Conservation (phyloP, 2,329 filamentous ascomycete species). For the Aspergillus piperis region DNA sequence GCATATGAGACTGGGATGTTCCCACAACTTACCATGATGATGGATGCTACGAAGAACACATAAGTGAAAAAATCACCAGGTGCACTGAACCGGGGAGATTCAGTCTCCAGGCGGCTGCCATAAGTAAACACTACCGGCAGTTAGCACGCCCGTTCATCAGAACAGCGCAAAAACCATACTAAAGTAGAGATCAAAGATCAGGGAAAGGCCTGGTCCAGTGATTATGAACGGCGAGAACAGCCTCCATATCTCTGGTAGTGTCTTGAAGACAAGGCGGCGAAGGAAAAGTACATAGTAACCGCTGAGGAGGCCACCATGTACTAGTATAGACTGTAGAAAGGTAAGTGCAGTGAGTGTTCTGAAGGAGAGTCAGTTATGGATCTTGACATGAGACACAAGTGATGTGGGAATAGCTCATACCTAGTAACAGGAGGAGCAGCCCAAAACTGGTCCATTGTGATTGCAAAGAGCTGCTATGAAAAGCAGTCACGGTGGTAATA, state of each 20-base stretch:
- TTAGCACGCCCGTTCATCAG: slow-evolving; percentile 33
- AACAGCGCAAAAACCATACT: slow-evolving; percentile 45
- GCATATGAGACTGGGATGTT: slow-evolving; percentile 22
- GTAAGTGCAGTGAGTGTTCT: slow-evolving; percentile 70
- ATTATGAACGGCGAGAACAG: slow-evolving; percentile 60
- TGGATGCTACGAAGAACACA: slow-evolving; percentile 67
- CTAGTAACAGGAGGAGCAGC: slow-evolving; percentile 66
- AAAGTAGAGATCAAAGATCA: slow-evolving; percentile 75
- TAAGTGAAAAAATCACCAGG: slow-evolving; percentile 83
- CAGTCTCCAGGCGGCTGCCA: slow-evolving; percentile 70
- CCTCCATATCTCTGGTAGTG: slow-evolving; percentile 63
- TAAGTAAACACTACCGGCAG: slow-evolving; percentile 68
- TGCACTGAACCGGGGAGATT: slow-evolving; percentile 69
- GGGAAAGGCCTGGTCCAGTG: slow-evolving; percentile 56
- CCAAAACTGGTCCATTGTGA: slow-evolving; percentile 63
- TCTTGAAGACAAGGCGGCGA: slow-evolving; percentile 54
- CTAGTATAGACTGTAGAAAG: slow-evolving; percentile 62
- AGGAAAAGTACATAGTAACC: slow-evolving; percentile 57
- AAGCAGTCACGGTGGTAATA: background rate
- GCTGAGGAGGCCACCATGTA: slow-evolving; percentile 60
- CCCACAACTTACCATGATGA: slow-evolving; percentile 74
- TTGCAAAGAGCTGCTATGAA: slow-evolving; percentile 10
- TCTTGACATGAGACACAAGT: slow-evolving; percentile 7
- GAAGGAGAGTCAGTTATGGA: slow-evolving; percentile 47
- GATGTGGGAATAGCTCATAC: slow-evolving; percentile 43